Base-by-base conservation (phyloP, 306 rosid genomes). In the Dryas drummondii region DNA sequence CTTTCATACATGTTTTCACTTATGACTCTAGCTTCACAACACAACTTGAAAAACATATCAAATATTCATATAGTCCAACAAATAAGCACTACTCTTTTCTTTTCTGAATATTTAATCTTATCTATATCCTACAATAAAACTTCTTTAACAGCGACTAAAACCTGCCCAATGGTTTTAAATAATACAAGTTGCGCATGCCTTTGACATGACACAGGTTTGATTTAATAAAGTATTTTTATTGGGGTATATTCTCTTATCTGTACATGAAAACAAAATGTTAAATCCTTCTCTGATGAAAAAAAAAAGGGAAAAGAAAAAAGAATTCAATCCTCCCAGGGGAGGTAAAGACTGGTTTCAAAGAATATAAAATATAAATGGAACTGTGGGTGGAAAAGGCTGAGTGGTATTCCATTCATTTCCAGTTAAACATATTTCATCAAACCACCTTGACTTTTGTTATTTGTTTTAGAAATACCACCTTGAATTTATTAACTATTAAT, bases 361-460 rank as follows among this genome's bases (percentile, higher is more conserved):
- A 54, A 69, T 26, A 55, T 6, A 5, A 42, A 63, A 44, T 7
- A 3, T 11, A 11, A 11, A 32, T 41, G 27, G 13, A 72, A 49
- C 78, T 66, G 9, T 5, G 57, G 73, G n/a, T 68, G 64, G 55
- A 65, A 26, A 13, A 44, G 12, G 41, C 56, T n/a, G 40, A 37
- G 13, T 4, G 3, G 37, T 1, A 1, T 32, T 32, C 37, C 37
- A 32, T 32, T 32, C 37, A 32, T 32, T 32, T 32, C 37, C 37
- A 32, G 37, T 1, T 32, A 32, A 32, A 32, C 37, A 32, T 32
- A 32, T 2, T 32, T 32, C 37, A 32, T 32, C 37, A 32, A 32
- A 7, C 56, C 50, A 32, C 13, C 42, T 4, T 60, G 42, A 15
- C 9, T 2, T 12, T 16, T 41, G 9, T 32, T 32, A 1, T 1